Conservation (phyloP, 2,329 filamentous ascomycete species). For the Colletotrichum simmondsii region DNA sequence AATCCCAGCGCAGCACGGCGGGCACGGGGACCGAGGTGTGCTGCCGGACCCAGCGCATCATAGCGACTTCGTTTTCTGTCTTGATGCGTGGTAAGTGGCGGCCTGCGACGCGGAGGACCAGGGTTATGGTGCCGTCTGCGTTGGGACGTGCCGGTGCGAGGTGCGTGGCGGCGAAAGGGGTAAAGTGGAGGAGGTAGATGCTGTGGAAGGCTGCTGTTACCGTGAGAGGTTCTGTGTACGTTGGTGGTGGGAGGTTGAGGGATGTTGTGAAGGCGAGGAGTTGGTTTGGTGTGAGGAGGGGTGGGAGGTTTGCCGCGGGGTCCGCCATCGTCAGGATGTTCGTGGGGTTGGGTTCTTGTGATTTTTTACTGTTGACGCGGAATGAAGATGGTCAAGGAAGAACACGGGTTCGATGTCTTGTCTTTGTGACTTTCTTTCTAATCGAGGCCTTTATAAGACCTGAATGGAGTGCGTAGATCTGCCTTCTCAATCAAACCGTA, state of each 20-base stretch:
- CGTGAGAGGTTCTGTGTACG: constrained; percentile 29
- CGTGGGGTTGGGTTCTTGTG: neutral
- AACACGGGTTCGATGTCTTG: neutral
- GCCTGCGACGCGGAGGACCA: constrained; percentile 47
- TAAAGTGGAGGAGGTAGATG: constrained; percentile 40
- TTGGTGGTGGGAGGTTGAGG: constrained; percentile 35
- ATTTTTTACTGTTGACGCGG: no score
- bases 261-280: constrained; percentile 34
- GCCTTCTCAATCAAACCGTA: neutral
- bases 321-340: neutral
- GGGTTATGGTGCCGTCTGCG: constrained; percentile 12
- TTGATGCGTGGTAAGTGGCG: constrained; percentile 49
- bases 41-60: constrained; percentile 44
- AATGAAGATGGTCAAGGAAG: neutral
- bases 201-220: constrained; percentile 40
- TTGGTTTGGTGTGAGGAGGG: neutral
- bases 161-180: neutral
- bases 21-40: constrained; percentile 47
- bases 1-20: constrained; percentile 45
- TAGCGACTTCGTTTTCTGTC: constrained; percentile 50
- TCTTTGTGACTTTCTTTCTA: accelerated
- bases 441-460: neutral
- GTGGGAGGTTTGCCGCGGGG: constrained; percentile 7
- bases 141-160: constrained; percentile 1
- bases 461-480: neutral